phyloP scores from a whole-genome alignment of 257 asterid species.

The Salvia splendens region DNA sequence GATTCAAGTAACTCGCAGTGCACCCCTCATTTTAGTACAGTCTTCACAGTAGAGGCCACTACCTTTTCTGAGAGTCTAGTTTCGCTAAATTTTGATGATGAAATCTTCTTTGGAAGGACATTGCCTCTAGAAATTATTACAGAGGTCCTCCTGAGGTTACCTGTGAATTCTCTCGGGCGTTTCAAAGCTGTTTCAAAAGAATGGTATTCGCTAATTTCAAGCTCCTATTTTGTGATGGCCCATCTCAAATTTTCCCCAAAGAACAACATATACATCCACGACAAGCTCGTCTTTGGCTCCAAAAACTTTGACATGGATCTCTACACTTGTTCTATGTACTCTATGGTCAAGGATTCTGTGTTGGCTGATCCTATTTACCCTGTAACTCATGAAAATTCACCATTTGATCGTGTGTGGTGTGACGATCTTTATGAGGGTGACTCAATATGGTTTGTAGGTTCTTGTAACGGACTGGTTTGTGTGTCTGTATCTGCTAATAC shows the following conservation, averaged over 20 bases:
- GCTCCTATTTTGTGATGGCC: slow-evolving; percentile 29
- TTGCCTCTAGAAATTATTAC: slow-evolving; percentile 31
- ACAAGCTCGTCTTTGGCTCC: slow-evolving; percentile 24
- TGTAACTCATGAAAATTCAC: neutral
- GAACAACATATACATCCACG: slow-evolving; percentile 19
- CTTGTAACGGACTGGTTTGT: slow-evolving; percentile 37
- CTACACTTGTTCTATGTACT: slow-evolving; percentile 21
- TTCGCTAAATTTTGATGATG: slow-evolving; percentile 29
- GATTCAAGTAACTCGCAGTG: slow-evolving; percentile 4
- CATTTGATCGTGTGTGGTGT: slow-evolving; percentile 30
- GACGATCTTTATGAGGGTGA: slow-evolving; percentile 11
- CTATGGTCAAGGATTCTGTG: slow-evolving; percentile 14
- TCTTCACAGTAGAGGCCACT: slow-evolving; percentile 10
- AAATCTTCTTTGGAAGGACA: slow-evolving; percentile 21
- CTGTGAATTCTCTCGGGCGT: slow-evolving; percentile 35
- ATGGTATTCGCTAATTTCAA: slow-evolving; percentile 29
- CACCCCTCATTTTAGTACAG: slow-evolving; percentile 19
- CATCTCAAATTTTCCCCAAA: slow-evolving; percentile 31
- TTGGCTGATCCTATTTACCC: slow-evolving; percentile 28
- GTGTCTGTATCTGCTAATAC: slow-evolving; percentile 3
- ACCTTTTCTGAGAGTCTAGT: slow-evolving; percentile 32
- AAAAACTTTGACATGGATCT: slow-evolving; percentile 11
- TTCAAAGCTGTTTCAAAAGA: slow-evolving; percentile 32
- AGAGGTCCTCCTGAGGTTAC: slow-evolving; percentile 40
- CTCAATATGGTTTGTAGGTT: slow-evolving; percentile 24